phyloP scores from a whole-genome alignment of 2,329 filamentous ascomycete genomes.

The Didymella arachidicola region DNA sequence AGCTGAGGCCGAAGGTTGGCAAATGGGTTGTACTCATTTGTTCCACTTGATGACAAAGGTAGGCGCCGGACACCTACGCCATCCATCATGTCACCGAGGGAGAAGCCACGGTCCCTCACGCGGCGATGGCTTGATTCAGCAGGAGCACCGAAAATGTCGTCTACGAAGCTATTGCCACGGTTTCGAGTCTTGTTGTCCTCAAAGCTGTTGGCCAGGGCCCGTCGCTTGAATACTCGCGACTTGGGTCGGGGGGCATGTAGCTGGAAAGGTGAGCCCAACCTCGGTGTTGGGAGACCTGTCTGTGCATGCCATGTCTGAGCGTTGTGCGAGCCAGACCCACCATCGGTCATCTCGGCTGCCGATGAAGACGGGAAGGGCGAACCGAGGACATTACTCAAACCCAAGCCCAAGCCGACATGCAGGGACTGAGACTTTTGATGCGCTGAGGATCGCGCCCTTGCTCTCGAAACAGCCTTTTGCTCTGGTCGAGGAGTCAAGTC shows the following conservation, averaged over 20 bases:
- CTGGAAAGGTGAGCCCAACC: conserved; percentile 62
- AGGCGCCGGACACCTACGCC: conserved; percentile 60
- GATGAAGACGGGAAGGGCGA: conserved; percentile 53
- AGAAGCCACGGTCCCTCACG: conserved; percentile 68
- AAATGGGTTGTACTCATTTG: conserved; percentile 46
- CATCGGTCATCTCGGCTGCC: conserved; percentile 35
- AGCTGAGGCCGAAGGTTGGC: conserved; percentile 31
- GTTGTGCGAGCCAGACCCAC: conserved; percentile 31
- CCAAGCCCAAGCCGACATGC: conserved; percentile 57
- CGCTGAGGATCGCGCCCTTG: conserved; percentile 56
- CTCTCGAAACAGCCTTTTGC: conserved; percentile 53
- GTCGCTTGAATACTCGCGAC: conserved; percentile 64
- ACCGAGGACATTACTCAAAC: conserved; percentile 51
- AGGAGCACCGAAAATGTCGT: conserved; percentile 56
- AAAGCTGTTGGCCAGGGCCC: conserved; percentile 63
- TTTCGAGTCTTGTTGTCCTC: conserved; percentile 55
- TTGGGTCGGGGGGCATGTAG: conserved; percentile 61
- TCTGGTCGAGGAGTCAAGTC: conserved; percentile 46
- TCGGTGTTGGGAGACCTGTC: conserved; percentile 30
- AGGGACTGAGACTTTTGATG: conserved; percentile 62
- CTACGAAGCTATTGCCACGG: conserved; percentile 52
- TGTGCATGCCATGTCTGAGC: conserved; percentile 48
- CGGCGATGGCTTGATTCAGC: conserved; percentile 63
- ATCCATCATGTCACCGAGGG: conserved; percentile 63
- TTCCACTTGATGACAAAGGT: conserved; percentile 63